Evolutionary conservation across 495 filamentous ascomycete species (phyloP).

Genomic region (Pyrenopolyporus hunteri): DNA sequence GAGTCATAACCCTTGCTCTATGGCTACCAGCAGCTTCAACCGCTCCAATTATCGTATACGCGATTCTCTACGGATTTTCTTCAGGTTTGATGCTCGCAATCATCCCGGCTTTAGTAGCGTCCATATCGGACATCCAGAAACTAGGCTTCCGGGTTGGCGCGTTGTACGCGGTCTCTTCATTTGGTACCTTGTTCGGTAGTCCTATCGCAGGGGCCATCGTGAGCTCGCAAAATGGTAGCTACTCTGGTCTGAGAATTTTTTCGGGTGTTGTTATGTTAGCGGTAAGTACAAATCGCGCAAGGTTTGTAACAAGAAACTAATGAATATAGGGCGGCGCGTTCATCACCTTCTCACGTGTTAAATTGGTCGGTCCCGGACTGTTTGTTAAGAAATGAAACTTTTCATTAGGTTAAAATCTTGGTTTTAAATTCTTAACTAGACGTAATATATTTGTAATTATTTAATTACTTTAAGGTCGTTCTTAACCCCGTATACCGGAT

Average conservation of each 20-base stretch:
- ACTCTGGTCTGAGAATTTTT: conserved; percentile 22
- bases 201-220: conserved; percentile 30
- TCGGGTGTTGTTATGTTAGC: conserved; percentile 12
- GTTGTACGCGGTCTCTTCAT: conserved; percentile 22
- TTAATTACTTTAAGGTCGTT: neutral
- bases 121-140: conserved; percentile 22
- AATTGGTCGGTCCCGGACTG: conserved; percentile 14
- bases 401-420: neutral
- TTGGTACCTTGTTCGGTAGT: conserved; percentile 17
- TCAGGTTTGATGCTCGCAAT: conserved; percentile 26
- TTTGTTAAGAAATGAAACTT: conserved; percentile 22
- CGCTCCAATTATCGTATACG: conserved; percentile 64
- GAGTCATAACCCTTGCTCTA: conserved; percentile 64
- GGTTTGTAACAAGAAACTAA: neutral
- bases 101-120: conserved; percentile 23
- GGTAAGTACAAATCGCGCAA: neutral
- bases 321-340: conserved; percentile 9
- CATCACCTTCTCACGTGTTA: conserved; percentile 18
- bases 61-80: conserved; percentile 66
- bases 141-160: conserved; percentile 20
- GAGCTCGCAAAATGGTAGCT: conserved; percentile 11
- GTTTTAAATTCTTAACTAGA: too few species aligned
- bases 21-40: conserved; percentile 62
- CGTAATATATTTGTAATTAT: neutral
- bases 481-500: too few species aligned